Evolutionary conservation across 371 early-diverging fungal species (phyloP).

Genomic region (Mucor irregularis): DNA sequence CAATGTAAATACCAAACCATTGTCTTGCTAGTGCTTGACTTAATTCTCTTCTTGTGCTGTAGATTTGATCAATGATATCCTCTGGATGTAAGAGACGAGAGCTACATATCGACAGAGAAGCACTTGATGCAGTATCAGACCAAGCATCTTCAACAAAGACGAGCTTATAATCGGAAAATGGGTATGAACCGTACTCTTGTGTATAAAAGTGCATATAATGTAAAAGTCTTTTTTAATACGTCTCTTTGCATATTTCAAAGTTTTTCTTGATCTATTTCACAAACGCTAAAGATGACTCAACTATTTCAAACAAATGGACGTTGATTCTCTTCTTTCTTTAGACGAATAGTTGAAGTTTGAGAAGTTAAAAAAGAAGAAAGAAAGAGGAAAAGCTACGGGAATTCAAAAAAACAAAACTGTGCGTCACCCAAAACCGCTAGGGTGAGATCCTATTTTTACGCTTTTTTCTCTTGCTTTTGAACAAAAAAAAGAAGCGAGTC

Average conservation of each 20-base stretch:
- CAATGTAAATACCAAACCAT: constrained; percentile 92
- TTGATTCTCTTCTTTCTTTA: neutral
- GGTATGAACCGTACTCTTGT: constrained; percentile 87
- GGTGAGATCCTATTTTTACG: no score
- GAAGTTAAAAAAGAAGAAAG: neutral
- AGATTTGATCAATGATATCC: constrained; percentile 87
- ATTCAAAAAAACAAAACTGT: no score
- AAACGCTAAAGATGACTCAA: neutral
- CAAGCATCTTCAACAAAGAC: constrained; percentile 85
- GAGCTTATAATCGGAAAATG: constrained; percentile 81
- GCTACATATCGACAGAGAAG: constrained; percentile 70
- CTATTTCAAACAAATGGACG: neutral
- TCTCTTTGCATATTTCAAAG: constrained; percentile 34
- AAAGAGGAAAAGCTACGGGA: no score
- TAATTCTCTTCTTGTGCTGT: constrained; percentile 72
- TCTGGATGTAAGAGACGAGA: constrained; percentile 70
- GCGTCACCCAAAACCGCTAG: no score
- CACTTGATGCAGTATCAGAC: constrained; percentile 66
- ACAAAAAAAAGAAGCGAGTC: no score
- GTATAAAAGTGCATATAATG: constrained; percentile 79
- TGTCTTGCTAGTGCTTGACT: constrained; percentile 79
- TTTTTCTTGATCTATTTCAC: neutral
- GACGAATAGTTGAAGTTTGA: neutral
- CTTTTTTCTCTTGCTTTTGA: no score
- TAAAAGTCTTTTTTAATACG: constrained; percentile 37